phyloP scores from a whole-genome alignment of 1,284 basidiomycete species.

The Ustilago nuda region DNA sequence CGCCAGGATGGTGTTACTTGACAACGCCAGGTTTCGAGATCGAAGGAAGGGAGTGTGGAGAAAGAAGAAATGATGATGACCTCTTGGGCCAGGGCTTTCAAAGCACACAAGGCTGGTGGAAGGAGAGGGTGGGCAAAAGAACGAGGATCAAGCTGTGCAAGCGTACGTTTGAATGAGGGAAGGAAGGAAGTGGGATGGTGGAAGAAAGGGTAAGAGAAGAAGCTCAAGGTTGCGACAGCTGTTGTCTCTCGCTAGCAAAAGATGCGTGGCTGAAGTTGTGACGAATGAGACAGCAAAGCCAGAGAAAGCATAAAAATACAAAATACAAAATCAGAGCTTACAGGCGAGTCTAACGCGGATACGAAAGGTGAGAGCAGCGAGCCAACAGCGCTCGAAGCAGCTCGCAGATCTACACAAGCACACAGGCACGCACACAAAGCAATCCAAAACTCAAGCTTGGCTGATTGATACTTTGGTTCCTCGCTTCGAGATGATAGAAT shows the following conservation, averaged over 20 bases:
- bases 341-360: not conserved
- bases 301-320: slow-evolving; percentile 7
- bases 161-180: not conserved
- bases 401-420: slow-evolving; percentile 29
- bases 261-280: slow-evolving; percentile 13
- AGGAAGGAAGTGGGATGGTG: slow-evolving; percentile 6
- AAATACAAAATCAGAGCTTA: not conserved
- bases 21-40: not conserved
- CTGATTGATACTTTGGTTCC: not conserved
- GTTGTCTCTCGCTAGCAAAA: not conserved
- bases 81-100: slow-evolving; percentile 30
- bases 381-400: slow-evolving; percentile 8
- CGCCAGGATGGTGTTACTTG: not conserved
- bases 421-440: not conserved
- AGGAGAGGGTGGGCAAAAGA: not conserved
- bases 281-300: not conserved
- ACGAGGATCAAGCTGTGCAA: slow-evolving; percentile 37
- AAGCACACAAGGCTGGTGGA: slow-evolving; percentile 28
- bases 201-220: slow-evolving; percentile 11
- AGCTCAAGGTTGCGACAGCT: slow-evolving; percentile 1
- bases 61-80: not conserved
- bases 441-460: not conserved
- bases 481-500: not conserved
- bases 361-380: slow-evolving; percentile 7
- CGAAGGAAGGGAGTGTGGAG: slow-evolving; percentile 3